phyloP scores from a whole-genome alignment of 352 stramenopile species.

The Pythium aphanidermatum region DNA sequence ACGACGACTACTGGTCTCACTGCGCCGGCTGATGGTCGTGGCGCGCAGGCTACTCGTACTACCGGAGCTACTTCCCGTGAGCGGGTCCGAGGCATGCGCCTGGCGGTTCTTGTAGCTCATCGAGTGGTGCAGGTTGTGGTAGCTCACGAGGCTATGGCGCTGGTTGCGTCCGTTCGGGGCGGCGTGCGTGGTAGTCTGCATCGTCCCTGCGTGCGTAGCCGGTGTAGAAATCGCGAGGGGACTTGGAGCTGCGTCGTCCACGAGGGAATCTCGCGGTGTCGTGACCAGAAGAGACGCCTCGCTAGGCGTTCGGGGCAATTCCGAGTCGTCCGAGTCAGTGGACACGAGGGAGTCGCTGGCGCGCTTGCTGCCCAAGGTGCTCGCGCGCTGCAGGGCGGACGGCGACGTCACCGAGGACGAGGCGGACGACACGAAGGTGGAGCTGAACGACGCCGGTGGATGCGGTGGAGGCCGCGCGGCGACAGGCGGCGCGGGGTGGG shows the following conservation, averaged over 20 bases:
- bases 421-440: slow-evolving; percentile 22
- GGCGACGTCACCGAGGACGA: slow-evolving; percentile 57
- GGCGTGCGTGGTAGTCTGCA: too few relatives aligned
- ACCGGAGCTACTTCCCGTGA: too few relatives aligned
- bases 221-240: too few relatives aligned
- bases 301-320: slow-evolving; percentile 11
- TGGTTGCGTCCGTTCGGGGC: slow-evolving; percentile 16
- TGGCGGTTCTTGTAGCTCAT: slow-evolving; percentile 86
- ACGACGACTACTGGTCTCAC: slow-evolving; percentile 8
- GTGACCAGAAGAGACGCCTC: slow-evolving; percentile 8
- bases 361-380: too few relatives aligned
- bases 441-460: slow-evolving; percentile 1
- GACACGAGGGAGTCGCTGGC: slow-evolving; percentile 19
- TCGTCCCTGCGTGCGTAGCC: too few relatives aligned
- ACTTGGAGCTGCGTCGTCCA: too few relatives aligned
- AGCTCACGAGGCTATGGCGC: slow-evolving; percentile 57
- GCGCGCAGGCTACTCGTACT: too few relatives aligned
- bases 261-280: slow-evolving; percentile 13
- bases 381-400: slow-evolving; percentile 28
- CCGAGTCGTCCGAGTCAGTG: slow-evolving; percentile 19
- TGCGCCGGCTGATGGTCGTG: slow-evolving; percentile 3
- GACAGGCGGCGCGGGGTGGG: too few relatives aligned
- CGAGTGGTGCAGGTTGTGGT: slow-evolving; percentile 71
- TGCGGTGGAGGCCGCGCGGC: neutral
- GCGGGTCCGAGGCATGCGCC: slow-evolving; percentile 1